phyloP scores from a whole-genome alignment of 2,329 filamentous ascomycete species.

The Ophiostoma angusticollis region DNA sequence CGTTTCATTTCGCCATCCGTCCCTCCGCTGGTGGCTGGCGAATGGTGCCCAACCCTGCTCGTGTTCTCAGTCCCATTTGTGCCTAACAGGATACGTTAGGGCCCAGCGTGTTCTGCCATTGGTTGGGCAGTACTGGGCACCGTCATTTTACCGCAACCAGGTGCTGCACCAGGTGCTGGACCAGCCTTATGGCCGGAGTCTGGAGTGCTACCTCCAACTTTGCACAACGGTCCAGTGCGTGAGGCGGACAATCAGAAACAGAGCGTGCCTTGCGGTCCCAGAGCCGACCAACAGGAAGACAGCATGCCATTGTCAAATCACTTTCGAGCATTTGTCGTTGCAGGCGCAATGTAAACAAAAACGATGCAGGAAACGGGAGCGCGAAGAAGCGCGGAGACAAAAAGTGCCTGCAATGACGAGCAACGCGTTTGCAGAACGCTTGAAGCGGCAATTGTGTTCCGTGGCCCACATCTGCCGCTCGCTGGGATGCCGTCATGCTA shows the following conservation, averaged over 20 bases:
- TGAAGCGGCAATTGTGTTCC: no score
- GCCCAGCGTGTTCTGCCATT: constrained; percentile 4
- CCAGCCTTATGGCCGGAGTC: constrained; percentile 9
- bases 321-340: constrained; percentile 1
- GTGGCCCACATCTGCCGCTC: no score
- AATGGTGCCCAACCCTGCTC: constrained; percentile 12
- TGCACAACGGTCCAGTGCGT: background rate
- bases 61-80: constrained; percentile 8
- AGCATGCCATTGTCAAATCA: constrained; percentile 13
- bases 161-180: no score
- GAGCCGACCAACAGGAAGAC: background rate
- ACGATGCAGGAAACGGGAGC: background rate
- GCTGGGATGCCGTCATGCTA: no score
- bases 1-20: background rate
- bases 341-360: constrained; percentile 2
- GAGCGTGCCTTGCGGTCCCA: background rate
- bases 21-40: background rate
- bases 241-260: constrained; percentile 13
- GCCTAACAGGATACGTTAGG: constrained; percentile 12
- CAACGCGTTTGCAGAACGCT: no score
- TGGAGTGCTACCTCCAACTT: no score
- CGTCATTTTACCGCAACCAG: no score
- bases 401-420: no score
- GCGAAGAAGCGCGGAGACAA: background rate
- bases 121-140: constrained; percentile 3